Base-by-base conservation (phyloP, 2,329 filamentous ascomycete genomes). In the Raffaelea arxii region DNA sequence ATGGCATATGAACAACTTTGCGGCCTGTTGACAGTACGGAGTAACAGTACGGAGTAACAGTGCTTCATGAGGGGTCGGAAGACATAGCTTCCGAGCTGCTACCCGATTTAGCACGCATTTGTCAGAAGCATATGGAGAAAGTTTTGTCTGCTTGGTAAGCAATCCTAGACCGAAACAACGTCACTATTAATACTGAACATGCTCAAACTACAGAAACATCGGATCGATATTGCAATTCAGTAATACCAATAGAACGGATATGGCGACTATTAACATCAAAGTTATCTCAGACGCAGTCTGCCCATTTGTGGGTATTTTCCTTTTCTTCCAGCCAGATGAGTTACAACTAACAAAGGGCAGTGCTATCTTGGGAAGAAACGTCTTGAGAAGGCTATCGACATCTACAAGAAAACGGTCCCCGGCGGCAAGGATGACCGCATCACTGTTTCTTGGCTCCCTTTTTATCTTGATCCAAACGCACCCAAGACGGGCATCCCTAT, bases 231-330 rank as follows among this genome's bases (percentile, higher is more conserved):
- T 44, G 12, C 16, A 6, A 18, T n/a, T 41, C 14, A n/a, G 2
- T 21, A 7, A 39, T 42, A 11, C 16, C 23, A 39, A 9, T 11
- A 32, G 16, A 40, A 12, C 46, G 47, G 60, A 39, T 39, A 89
- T 90, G 85, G 78, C 82, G 19, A 78, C 80, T 56, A 86, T 90
- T 68, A 77, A 79, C 51, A 84, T 94, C 64, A 78, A 82, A 49
- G 77, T 88, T 59, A 79, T 89, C 49, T 86, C 78, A n/a, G 89
- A 94, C 66, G 85, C 80, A 3, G 77, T 92, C 55, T 94, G 87
- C 61, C 84, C 86, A 4, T 75, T 70, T 60, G 67, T 70, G 54
- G 27, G 9, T 30, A 30, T 6, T 36, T 23, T 5, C 23, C 32
- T 19, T 18, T 25, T 3, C 12, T 2, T 9, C 11, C 4, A 22